These are phyloP conservation scores for Wickerhamomyces kurtzmanii DNA, from an alignment of 805 yeast species.

Conservation along the genomic window DNA sequence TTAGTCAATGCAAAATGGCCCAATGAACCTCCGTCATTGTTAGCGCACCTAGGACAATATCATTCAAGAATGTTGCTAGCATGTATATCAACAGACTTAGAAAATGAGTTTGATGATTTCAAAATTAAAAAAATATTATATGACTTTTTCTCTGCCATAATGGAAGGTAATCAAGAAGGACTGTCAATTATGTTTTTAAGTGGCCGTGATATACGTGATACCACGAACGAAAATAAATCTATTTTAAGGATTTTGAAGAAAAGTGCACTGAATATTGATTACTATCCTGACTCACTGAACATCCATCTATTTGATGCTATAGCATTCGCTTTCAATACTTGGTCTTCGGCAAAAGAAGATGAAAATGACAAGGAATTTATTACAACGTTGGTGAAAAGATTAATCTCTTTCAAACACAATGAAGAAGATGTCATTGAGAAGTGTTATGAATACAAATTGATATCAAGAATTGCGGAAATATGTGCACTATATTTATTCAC, in stretches of 20 bases:
- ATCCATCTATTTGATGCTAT: slow-evolving; percentile 65
- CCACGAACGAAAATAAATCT: slow-evolving; percentile 22
- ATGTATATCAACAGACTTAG: slow-evolving; percentile 52
- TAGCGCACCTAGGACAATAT: slow-evolving; percentile 70
- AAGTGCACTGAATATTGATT: slow-evolving; percentile 39
- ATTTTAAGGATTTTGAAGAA: slow-evolving; percentile 46
- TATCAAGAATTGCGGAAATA: slow-evolving; percentile 66
- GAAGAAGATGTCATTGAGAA: slow-evolving; percentile 19
- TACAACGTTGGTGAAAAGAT: slow-evolving; percentile 24
- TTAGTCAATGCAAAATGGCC: slow-evolving; percentile 50
- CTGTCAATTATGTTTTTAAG: slow-evolving; percentile 61
- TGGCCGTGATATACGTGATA: slow-evolving; percentile 26
- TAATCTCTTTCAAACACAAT: slow-evolving; percentile 17
- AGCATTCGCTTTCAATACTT: slow-evolving; percentile 64
- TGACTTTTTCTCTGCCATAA: slow-evolving; percentile 55
- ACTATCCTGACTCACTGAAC: slow-evolving; percentile 53
- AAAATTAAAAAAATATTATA: slow-evolving; percentile 45
- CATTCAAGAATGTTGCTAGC: slow-evolving; percentile 49
- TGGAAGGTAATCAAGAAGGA: slow-evolving; percentile 72
- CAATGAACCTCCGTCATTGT: slow-evolving; percentile 60
- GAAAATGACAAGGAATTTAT: slow-evolving; percentile 32
- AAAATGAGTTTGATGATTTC: slow-evolving; percentile 42
- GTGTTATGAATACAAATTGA: slow-evolving; percentile 46
- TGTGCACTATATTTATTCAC: slow-evolving; percentile 64
- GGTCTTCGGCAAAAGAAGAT: slow-evolving; percentile 57